A percentile compares a stretch with the other conserved stretches of the same genome.
phyloP scores from a whole-genome alignment of 2,329 filamentous ascomycete species.

The Xylaria sp. region DNA sequence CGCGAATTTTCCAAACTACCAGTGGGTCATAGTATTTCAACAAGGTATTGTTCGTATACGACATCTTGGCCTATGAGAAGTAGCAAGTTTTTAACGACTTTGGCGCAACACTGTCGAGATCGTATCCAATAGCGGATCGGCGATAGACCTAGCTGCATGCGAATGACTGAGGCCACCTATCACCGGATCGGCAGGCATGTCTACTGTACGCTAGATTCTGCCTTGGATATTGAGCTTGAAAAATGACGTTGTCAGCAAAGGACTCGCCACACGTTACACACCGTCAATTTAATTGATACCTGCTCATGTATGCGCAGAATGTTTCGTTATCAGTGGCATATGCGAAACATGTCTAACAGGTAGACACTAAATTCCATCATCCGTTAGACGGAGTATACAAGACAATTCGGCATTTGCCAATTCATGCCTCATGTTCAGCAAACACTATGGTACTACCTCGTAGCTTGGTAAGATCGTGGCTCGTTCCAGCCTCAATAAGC shows the following conservation, averaged over 20 bases:
- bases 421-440: neutral
- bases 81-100: neutral
- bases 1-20: neutral
- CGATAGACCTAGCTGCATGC: too few relatives aligned
- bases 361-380: neutral
- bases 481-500: constrained; percentile 17
- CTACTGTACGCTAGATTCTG: neutral
- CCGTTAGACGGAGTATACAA: neutral
- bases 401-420: neutral
- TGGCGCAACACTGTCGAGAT: neutral
- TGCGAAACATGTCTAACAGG: neutral
- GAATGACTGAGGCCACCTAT: neutral
- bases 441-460: neutral
- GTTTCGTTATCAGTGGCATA: neutral
- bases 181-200: neutral
- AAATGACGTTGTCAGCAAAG: constrained; percentile 5
- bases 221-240: constrained; percentile 2
- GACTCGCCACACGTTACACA: constrained; percentile 9
- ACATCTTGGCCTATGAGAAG: too few relatives aligned
- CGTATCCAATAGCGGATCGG: neutral
- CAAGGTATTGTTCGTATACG: neutral
- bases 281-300: neutral
- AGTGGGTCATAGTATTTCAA: neutral
- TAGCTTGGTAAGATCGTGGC: neutral
- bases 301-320: neutral